Evolutionary conservation across 2,329 filamentous ascomycete species (phyloP), one percentile per base, ranked within the genome.

Genomic region (Aspergillus latus): DNA sequence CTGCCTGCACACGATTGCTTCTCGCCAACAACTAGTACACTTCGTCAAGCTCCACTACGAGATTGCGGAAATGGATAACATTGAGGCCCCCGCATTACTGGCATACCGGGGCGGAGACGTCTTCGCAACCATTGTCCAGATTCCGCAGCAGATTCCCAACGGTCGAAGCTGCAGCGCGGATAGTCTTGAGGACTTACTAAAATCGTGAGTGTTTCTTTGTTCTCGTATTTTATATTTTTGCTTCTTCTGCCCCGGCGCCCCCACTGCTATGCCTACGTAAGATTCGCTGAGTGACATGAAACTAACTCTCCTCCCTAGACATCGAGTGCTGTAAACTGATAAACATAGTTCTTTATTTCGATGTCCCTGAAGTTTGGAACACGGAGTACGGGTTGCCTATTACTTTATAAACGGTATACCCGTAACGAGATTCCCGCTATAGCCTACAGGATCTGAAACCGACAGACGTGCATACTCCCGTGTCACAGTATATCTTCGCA

Each of bases 21-120:
- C 82, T 59, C 80, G 83, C 58, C 80, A 96, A 69, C 81, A 84
- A 21, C 83, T 85, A 8, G 84, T 89, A 34, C 90, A 90, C 68
- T 97, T 99, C 70, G 84, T 97, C 76, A 95, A 93, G 76, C 84
- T 97, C 47, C 88, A 96, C 74, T 90, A 91, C 71, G 87, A 89
- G 60, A 92, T 96, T 57, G 95, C 96, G 37, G 92, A 97, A 72
- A 96, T 97, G 80, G 91, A 97, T 71, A 85, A 89, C 57, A 89
- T 92, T 32, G 88, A 88, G 45, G 89, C 96, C 1, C 94, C 94
- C 0, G 91, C 94, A 3, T 80, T 97, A 37, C 80, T 97, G 48
- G 93, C 90, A 9, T 99, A 99, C 78, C 87, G 87, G 57, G 90
- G 88, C 66, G 92, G 92, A 52, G 92, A 97, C 62, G 86, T 97